phyloP scores from a whole-genome alignment of 768 basidiomycete species.

The Termitomyces sp. region DNA sequence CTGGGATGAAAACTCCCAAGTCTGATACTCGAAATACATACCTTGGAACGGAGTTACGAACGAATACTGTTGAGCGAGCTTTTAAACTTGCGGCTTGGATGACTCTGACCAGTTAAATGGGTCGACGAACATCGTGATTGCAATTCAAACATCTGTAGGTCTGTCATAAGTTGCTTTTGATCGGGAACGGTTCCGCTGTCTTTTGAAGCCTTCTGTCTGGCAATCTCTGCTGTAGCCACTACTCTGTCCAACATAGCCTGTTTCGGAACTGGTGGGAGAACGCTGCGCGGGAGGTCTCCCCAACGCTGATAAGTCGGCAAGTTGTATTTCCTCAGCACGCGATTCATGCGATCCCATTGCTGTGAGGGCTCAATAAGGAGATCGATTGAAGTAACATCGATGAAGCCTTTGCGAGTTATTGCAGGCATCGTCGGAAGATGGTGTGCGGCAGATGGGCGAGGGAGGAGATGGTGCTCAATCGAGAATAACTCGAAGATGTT shows the following conservation, averaged over 20 bases:
- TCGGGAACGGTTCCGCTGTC: background rate
- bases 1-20: too few species aligned
- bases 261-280: constrained; percentile 7
- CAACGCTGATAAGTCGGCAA: constrained; percentile 9
- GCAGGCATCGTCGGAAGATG: constrained; percentile 10
- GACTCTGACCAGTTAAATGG: background rate
- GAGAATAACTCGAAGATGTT: constrained; percentile 9
- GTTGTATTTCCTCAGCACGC: constrained; percentile 9
- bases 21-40: background rate
- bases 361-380: constrained; percentile 10
- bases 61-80: too few species aligned
- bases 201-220: constrained; percentile 2
- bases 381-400: constrained; percentile 9
- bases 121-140: background rate
- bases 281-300: constrained; percentile 12
- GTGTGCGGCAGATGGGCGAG: background rate
- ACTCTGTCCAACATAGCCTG: constrained; percentile 8
- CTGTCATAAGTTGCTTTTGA: background rate
- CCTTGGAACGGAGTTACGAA: background rate
- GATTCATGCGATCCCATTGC: constrained; percentile 7
- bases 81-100: background rate
- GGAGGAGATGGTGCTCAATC: constrained; percentile 13
- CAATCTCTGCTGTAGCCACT: background rate
- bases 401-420: constrained; percentile 13
- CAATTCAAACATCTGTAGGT: background rate